phyloP scores from a whole-genome alignment of 108 stramenopile species.

The Cyclotella baltica region DNA sequence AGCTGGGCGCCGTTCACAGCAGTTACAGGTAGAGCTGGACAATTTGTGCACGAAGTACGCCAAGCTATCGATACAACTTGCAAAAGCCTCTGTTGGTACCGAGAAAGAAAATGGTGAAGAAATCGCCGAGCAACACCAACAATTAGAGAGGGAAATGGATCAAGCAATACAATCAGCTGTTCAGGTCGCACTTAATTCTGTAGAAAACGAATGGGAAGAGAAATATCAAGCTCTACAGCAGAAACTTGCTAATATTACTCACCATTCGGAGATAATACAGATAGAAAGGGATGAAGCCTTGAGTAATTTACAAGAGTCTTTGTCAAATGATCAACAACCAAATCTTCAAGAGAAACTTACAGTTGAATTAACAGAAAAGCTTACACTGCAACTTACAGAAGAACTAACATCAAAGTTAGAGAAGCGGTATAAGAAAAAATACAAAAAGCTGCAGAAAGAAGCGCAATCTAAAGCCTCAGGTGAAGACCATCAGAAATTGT shows the following conservation, averaged over 20 bases:
- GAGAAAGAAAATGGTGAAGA: neutral
- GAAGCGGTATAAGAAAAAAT: slow-evolving; percentile 39
- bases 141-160: slow-evolving; percentile 47
- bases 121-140: slow-evolving; percentile 2
- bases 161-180: slow-evolving; percentile 43
- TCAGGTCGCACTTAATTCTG: slow-evolving; percentile 28
- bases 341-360: slow-evolving; percentile 21
- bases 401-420: slow-evolving; percentile 40
- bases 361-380: slow-evolving; percentile 25
- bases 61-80: slow-evolving; percentile 21
- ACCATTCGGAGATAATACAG: slow-evolving; percentile 22
- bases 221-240: slow-evolving; percentile 30
- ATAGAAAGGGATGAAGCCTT: slow-evolving; percentile 35
- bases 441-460: slow-evolving; percentile 39
- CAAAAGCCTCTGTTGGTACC: neutral
- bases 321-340: neutral
- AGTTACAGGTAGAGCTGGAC: slow-evolving; percentile 32
- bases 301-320: slow-evolving; percentile 7
- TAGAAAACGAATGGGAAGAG: slow-evolving; percentile 42
- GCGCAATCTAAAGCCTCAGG: neutral
- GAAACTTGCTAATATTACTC: slow-evolving; percentile 28
- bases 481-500: slow-evolving; percentile 11
- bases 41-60: slow-evolving; percentile 41
- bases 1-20: slow-evolving; percentile 19
- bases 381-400: slow-evolving; percentile 20